Conservation (phyloP, 495 filamentous ascomycete genomes). For the Trypethelium eluteriae region DNA sequence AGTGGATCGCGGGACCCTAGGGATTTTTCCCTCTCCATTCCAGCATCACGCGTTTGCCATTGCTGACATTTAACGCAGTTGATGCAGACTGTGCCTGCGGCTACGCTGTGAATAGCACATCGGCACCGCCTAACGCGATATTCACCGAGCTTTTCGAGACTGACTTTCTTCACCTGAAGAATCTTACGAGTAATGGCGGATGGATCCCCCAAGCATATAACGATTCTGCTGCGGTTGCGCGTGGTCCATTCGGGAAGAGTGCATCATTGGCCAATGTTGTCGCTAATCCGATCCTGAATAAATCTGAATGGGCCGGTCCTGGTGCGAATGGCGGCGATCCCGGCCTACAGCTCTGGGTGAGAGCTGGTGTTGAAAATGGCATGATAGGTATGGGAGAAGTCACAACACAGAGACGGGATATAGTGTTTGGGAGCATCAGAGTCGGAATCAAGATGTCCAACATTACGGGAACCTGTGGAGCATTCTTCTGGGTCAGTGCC, state of each 20-base stretch:
- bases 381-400: constrained; percentile 56
- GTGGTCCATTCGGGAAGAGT: constrained; percentile 60
- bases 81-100: constrained; percentile 63
- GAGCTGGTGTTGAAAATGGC: constrained; percentile 39
- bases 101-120: constrained; percentile 45
- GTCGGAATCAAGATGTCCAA: constrained; percentile 55
- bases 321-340: constrained; percentile 44
- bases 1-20: not conserved
- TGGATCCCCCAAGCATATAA: constrained; percentile 62
- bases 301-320: constrained; percentile 33
- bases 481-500: constrained; percentile 65
- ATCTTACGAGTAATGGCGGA: constrained; percentile 41
- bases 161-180: constrained; percentile 53
- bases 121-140: constrained; percentile 31
- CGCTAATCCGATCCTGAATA: constrained; percentile 42
- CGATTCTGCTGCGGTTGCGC: constrained; percentile 42
- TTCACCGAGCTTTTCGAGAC: constrained; percentile 64
- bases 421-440: constrained; percentile 59
- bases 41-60: not conserved
- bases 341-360: constrained; percentile 55
- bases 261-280: constrained; percentile 48
- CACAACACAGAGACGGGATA: constrained; percentile 48
- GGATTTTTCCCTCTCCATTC: not conserved
- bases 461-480: constrained; percentile 58
- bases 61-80: not conserved